Conservation (phyloP, 768 basidiomycete genomes). For the Postia placenta region DNA sequence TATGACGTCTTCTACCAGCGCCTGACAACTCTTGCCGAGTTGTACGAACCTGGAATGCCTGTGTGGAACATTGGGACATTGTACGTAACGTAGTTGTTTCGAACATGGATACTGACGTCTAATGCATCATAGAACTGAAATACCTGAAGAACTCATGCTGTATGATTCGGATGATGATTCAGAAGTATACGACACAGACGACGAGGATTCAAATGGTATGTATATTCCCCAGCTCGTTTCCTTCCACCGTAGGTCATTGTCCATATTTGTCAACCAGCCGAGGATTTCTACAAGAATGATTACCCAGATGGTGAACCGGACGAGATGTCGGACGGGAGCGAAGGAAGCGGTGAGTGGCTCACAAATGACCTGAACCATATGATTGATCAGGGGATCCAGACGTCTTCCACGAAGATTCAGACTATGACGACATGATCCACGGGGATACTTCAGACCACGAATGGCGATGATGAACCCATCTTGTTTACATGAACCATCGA, state of each 20-base stretch:
- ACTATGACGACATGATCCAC: constrained; percentile 36
- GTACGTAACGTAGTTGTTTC: constrained; percentile 36
- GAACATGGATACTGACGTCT: background rate
- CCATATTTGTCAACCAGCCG: constrained; percentile 38
- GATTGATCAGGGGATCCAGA: constrained; percentile 29
- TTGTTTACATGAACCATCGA: background rate
- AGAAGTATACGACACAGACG: constrained; percentile 68
- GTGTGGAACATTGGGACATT: constrained; percentile 56
- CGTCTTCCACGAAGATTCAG: constrained; percentile 50
- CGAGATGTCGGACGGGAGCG: constrained; percentile 11
- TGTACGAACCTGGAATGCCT: constrained; percentile 38
- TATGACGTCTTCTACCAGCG: constrained; percentile 82
- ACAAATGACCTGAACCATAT: background rate
- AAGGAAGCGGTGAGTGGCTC: constrained; percentile 12
- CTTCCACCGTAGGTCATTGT: background rate
- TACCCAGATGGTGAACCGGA: constrained; percentile 67
- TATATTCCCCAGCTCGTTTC: constrained; percentile 7
- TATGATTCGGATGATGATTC: constrained; percentile 44
- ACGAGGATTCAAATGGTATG: constrained; percentile 81
- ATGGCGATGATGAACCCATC: background rate
- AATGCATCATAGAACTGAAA: constrained; percentile 43
- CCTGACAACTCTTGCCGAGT: constrained; percentile 52
- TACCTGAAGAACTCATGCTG: constrained; percentile 48
- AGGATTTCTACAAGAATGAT: constrained; percentile 82
- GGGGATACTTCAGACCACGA: constrained; percentile 16